Conservation (phyloP, 306 rosid genomes). For the Aeschynomene evenia region DNA sequence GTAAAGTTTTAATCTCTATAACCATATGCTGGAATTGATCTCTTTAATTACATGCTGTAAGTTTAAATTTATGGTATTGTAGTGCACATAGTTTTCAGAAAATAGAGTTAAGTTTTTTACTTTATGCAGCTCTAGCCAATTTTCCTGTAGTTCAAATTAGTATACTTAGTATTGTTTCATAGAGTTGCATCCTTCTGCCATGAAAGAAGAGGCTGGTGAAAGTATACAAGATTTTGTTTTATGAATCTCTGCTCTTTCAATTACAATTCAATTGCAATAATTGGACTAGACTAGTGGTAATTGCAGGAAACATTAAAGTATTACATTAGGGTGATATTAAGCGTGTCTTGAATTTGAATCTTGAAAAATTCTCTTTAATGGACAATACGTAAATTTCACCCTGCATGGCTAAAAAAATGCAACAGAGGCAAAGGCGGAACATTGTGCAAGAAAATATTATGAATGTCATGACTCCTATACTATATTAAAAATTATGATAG, state of each 20-base stretch:
- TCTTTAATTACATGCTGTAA: neutral
- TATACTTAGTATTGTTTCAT: neutral
- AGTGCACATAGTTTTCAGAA: neutral
- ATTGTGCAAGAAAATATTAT: too few species aligned
- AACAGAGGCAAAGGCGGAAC: too few species aligned
- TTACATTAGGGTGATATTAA: too few species aligned
- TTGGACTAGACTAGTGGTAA: neutral
- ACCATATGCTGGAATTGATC: neutral
- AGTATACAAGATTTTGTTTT: too few species aligned
- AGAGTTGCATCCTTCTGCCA: neutral
- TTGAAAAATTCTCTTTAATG: too few species aligned
- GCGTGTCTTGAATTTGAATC: too few species aligned
- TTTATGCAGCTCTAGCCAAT: neutral
- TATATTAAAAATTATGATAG: too few species aligned
- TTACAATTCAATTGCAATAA: neutral
- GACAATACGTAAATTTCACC: too few species aligned
- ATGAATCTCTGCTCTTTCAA: too few species aligned
- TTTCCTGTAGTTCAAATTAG: neutral
- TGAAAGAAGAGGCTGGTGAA: slow-evolving; percentile 18
- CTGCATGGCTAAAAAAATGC: too few species aligned
- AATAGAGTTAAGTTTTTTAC: neutral
- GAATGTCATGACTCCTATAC: too few species aligned
- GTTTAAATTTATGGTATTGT: neutral
- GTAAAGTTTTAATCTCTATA: neutral
- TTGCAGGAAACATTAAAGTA: neutral